Conservation (phyloP, 306 rosid species). For the Senna siamea region DNA sequence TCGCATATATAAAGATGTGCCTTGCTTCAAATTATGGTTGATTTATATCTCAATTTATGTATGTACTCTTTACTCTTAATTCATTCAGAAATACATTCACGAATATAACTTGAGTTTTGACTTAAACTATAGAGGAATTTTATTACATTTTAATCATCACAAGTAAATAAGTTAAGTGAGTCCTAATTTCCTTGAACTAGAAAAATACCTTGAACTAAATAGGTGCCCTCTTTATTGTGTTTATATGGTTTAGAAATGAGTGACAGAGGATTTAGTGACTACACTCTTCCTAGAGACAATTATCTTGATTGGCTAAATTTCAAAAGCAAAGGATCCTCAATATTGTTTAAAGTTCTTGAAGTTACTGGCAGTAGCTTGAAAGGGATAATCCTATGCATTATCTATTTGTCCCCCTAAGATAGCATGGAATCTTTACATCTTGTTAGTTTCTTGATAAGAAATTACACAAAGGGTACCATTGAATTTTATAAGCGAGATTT, state of each 20-base stretch:
- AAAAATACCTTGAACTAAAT: too few species aligned
- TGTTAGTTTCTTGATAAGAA: not conserved
- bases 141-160: too few species aligned
- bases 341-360: not conserved
- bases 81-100: too few species aligned
- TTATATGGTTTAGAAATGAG: not conserved
- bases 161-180: too few species aligned
- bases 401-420: not conserved
- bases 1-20: too few species aligned
- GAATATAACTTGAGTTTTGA: too few species aligned
- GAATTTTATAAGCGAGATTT: not conserved
- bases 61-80: too few species aligned
- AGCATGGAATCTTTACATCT: not conserved
- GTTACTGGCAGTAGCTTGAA: not conserved
- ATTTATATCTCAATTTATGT: too few species aligned
- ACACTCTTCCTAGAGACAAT: not conserved
- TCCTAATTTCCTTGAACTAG: too few species aligned
- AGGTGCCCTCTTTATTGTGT: not conserved
- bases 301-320: not conserved
- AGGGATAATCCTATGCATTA: not conserved
- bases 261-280: not conserved
- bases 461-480: not conserved
- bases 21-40: too few species aligned
- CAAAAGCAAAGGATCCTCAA: not conserved
- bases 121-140: too few species aligned